Percentiles rank a stretch among this genome's conserved stretches.
These are phyloP conservation scores for Mucor lusitanicus DNA, from an alignment of 371 early-diverging fungal genomes.

Conservation along the genomic window DNA sequence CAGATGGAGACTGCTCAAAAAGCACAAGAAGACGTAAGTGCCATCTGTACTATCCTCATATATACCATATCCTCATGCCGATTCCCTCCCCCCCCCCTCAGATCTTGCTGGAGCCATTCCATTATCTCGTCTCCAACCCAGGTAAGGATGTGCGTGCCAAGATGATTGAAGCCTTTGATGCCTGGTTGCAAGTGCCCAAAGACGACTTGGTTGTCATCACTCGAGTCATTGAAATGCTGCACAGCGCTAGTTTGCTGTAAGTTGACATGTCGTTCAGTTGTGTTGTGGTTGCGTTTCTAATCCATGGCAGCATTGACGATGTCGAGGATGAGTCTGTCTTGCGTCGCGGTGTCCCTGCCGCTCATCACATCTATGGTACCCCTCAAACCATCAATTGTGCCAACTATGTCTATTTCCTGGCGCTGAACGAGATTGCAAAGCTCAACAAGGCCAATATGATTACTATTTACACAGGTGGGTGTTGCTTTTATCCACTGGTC, in stretches of 20 bases:
- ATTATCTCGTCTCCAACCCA: conserved; percentile 80
- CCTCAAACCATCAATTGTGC: conserved; percentile 93
- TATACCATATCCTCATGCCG: too few relatives aligned
- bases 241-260: conserved; percentile 91
- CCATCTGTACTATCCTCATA: background rate
- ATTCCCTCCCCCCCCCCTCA: too few relatives aligned
- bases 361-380: conserved; percentile 94
- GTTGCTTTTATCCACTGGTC: too few relatives aligned
- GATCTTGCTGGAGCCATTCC: conserved; percentile 81
- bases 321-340: conserved; percentile 92
- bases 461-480: conserved; percentile 71
- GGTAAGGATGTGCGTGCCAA: conserved; percentile 93
- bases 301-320: conserved; percentile 81
- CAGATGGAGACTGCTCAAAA: conserved; percentile 9
- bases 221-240: conserved; percentile 91
- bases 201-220: conserved; percentile 73
- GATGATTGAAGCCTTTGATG: conserved; percentile 87
- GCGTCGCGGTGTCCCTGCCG: conserved; percentile 91
- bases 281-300: background rate
- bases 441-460: conserved; percentile 73
- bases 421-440: conserved; percentile 74
- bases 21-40: conserved; percentile 20
- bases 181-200: conserved; percentile 82
- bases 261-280: conserved; percentile 3
- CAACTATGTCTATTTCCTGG: conserved; percentile 94